Evolutionary conservation across 805 yeast genomes (phyloP), one percentile per base, ranked within the genome.

Genomic region (Suhomyces prunicola): DNA sequence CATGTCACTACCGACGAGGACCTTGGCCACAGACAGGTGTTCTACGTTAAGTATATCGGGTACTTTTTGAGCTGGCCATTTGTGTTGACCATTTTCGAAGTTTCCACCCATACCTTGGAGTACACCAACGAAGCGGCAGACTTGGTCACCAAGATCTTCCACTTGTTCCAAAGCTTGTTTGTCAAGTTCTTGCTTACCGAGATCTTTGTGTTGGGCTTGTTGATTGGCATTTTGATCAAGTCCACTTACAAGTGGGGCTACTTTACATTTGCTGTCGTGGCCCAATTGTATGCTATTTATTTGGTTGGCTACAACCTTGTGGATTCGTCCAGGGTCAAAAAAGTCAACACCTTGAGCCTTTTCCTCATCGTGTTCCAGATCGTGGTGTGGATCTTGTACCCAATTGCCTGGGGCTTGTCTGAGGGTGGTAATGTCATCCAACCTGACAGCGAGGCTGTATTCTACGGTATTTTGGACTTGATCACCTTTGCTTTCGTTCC

Each of bases 231-330:
- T 19, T 70, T 85, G 57, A 80, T 85, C 54, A 57, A 64, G 33
- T 76, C 86, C 7, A 68, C 81, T 44, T 85, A 85, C 68, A 85
- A 82, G 66, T 85, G 88, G 88, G 90, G 89, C 64, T 84, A 81
- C 72, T 85, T 80, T 68, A 76, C 81, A 6, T 81, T 85, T 65
- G 83, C 80, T 29, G 72, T 73, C 41, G 67, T 67, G 54, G 75
- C 77, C 36, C 70, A 75, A 67, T 56, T 81, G 54, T 70, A 73
- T 51, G 73, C 74, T 17, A 65, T 77, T 47, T 63, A 57, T 45
- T 74, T 77, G 60, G 50, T 72, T 45, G 45, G 39, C 4, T 12
- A n/a, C n/a, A 56, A 42, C 50, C 36, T 54, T 29, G 22, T 45
- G 15, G 52, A 52, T 22, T 55, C 54, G 27, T 48, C 49, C 50